These are phyloP conservation scores for Lichtheimia ornata DNA, from an alignment of 371 early-diverging fungal genomes.

Conservation along the genomic window DNA sequence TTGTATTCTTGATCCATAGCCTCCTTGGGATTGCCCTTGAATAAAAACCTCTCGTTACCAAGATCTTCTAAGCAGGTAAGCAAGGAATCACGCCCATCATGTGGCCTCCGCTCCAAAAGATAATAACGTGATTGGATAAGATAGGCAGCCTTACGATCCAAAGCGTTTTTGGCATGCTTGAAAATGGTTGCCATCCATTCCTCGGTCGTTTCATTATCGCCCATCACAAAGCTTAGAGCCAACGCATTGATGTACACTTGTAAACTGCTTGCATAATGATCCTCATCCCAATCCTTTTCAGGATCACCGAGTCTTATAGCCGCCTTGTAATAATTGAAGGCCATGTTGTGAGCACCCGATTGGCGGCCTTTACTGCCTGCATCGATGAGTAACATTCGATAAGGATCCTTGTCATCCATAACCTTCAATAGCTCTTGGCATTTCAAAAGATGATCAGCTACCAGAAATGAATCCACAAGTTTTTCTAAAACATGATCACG, in stretches of 20 bases:
- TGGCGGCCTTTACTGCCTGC: conserved; percentile 37
- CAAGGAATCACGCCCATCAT: conserved; percentile 26
- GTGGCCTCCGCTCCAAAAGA: conserved; percentile 36
- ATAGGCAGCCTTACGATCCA: conserved; percentile 39
- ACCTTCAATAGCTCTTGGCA: conserved; percentile 23
- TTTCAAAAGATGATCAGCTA: conserved; percentile 44
- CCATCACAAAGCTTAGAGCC: conserved; percentile 38
- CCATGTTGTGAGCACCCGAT: conserved; percentile 48
- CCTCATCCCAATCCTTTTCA: conserved; percentile 19
- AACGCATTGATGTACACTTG: conserved; percentile 37
- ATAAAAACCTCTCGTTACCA: background rate
- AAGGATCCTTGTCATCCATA: conserved; percentile 22
- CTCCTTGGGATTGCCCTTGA: background rate
- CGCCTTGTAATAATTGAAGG: conserved; percentile 30
- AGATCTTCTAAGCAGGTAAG: conserved; percentile 33
- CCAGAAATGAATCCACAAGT: conserved; percentile 26
- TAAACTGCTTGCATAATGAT: conserved; percentile 22
- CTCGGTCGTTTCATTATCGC: conserved; percentile 36
- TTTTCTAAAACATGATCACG: conserved; percentile 10
- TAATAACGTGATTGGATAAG: conserved; percentile 39
- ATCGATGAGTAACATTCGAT: conserved; percentile 28
- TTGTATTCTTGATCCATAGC: conserved; percentile 23
- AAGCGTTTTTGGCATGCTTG: conserved; percentile 26
- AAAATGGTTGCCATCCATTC: conserved; percentile 27
- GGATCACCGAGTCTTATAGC: conserved; percentile 27